A percentile compares a stretch with the other conserved stretches of the same genome.
phyloP scores from a whole-genome alignment of 2,329 filamentous ascomycete species.

The Trichocomaceae sp. region DNA sequence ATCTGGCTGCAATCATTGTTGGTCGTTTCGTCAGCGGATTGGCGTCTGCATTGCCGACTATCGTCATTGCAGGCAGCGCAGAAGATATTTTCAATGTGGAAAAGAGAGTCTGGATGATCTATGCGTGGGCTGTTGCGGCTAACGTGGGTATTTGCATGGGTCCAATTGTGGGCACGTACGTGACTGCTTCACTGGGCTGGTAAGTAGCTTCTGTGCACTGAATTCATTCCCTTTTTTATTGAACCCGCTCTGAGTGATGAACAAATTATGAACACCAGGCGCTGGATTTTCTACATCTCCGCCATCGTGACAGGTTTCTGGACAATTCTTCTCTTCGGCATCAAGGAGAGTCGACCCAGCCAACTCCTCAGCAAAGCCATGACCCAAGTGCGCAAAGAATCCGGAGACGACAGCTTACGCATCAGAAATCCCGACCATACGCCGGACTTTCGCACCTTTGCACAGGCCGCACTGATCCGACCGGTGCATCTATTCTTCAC shows the following conservation, averaged over 20 bases:
- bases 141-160: slow-evolving; percentile 39
- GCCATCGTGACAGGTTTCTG: too few species aligned
- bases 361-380: slow-evolving; percentile 35
- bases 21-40: too few species aligned
- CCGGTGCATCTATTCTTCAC: slow-evolving; percentile 40
- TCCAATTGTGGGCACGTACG: slow-evolving; percentile 40
- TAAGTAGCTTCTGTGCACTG: too few species aligned
- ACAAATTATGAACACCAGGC: slow-evolving; percentile 28
- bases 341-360: slow-evolving; percentile 43
- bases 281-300: slow-evolving; percentile 42
- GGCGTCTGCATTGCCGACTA: too few species aligned
- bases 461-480: slow-evolving; percentile 35
- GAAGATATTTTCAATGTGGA: slow-evolving; percentile 49
- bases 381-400: slow-evolving; percentile 22
- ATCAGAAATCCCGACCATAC: slow-evolving; percentile 36
- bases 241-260: too few species aligned
- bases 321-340: slow-evolving; percentile 32
- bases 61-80: slow-evolving; percentile 43
- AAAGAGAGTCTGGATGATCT: too few species aligned
- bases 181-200: slow-evolving; percentile 35
- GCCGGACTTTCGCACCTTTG: slow-evolving; percentile 33
- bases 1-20: too few species aligned
- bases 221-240: too few species aligned
- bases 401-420: slow-evolving; percentile 20
- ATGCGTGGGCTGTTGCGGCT: too few species aligned